Evolutionary conservation across 306 rosid species (phyloP).

Genomic region (Pyrus communis): DNA sequence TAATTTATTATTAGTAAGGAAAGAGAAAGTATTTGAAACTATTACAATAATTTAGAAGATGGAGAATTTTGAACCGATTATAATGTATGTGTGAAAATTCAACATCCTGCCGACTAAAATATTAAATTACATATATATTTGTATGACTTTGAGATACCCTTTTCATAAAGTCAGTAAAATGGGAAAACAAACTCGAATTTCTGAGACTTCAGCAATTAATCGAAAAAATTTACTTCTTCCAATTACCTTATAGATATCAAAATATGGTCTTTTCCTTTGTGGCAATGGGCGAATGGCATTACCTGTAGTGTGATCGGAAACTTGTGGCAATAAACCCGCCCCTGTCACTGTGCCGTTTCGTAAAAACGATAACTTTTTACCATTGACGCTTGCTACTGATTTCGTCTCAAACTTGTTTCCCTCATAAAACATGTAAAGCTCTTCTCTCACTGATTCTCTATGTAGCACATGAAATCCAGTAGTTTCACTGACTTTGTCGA

Average conservation of each 20-base stretch:
- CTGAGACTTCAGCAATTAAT: not conserved
- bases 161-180: constrained; percentile 12
- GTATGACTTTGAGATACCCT: not conserved
- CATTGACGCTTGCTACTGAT: constrained; percentile 27
- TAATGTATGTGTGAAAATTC: too few species aligned
- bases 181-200: not conserved
- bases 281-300: constrained; percentile 17
- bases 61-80: too few species aligned
- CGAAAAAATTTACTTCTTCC: not conserved
- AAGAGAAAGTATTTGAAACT: too few species aligned
- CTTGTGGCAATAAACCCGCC: constrained; percentile 23
- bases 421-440: constrained; percentile 73
- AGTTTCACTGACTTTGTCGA: constrained; percentile 19
- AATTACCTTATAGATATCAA: not conserved
- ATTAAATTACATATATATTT: too few species aligned
- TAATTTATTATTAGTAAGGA: too few species aligned
- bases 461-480: constrained; percentile 20
- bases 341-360: constrained; percentile 22
- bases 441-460: constrained; percentile 59
- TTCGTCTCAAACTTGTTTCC: constrained; percentile 22
- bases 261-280: not conserved
- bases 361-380: constrained; percentile 28
- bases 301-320: constrained; percentile 44
- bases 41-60: too few species aligned
- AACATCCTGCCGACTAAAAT: too few species aligned